A percentile compares a stretch with the other conserved stretches of the same genome.
These are phyloP conservation scores for Chrysopogon serrulatus DNA, from an alignment of 176 grass and related monocot genomes.

Conservation along the genomic window DNA sequence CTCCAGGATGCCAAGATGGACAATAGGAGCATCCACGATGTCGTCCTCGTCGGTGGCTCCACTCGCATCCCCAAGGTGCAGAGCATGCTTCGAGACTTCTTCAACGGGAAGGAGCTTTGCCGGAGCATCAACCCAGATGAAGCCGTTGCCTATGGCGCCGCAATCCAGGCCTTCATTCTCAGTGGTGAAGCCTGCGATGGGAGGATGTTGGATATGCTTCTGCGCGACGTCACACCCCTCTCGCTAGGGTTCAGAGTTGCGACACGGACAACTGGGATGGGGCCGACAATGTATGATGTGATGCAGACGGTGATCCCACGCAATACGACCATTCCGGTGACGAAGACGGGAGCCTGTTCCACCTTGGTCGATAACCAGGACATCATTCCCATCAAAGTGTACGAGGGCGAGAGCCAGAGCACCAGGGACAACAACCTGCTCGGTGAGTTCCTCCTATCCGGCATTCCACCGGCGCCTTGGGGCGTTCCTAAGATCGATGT, in stretches of 20 bases:
- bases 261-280: accelerated
- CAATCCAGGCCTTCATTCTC: slow-evolving; percentile 39
- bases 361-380: slow-evolving; percentile 41
- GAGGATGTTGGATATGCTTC: slow-evolving; percentile 15
- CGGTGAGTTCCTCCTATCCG: slow-evolving; percentile 38
- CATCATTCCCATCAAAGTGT: slow-evolving; percentile 16
- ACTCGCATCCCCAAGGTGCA: slow-evolving; percentile 52
- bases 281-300: neutral
- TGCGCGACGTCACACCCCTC: slow-evolving; percentile 37
- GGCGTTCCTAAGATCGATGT: slow-evolving; percentile 27
- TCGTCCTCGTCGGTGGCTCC: slow-evolving; percentile 49
- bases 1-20: slow-evolving; percentile 37
- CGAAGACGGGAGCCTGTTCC: slow-evolving; percentile 22
- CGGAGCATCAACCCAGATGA: slow-evolving; percentile 53
- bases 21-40: slow-evolving; percentile 31
- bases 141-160: slow-evolving; percentile 43
- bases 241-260: slow-evolving; percentile 20
- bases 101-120: slow-evolving; percentile 44
- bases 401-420: slow-evolving; percentile 39
- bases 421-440: slow-evolving; percentile 49
- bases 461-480: slow-evolving; percentile 36
- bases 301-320: slow-evolving; percentile 40
- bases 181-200: neutral
- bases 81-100: slow-evolving; percentile 35
- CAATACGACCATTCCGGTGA: slow-evolving; percentile 46